Conservation (phyloP, 2,329 filamentous ascomycete genomes). For the Cladophialophora chaetospira region DNA sequence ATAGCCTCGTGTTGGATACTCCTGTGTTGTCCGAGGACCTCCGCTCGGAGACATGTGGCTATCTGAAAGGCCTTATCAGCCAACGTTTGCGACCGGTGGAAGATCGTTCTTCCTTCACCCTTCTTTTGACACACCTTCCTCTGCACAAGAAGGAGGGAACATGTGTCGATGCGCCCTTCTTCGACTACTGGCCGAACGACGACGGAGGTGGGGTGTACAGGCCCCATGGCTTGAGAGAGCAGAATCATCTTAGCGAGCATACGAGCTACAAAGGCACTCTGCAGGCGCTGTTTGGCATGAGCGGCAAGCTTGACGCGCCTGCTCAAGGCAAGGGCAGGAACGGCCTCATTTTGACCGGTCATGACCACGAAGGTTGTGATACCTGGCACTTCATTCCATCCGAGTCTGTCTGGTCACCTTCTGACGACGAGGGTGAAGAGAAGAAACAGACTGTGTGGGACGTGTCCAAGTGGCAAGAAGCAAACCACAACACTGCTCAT, state of each 20-base stretch:
- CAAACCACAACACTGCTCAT: conserved; percentile 16
- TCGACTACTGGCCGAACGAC: conserved; percentile 72
- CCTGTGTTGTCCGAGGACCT: conserved; percentile 69
- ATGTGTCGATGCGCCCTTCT: conserved; percentile 82
- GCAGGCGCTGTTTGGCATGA: conserved; percentile 81
- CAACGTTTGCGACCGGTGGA: conserved; percentile 62
- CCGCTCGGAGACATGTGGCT: conserved; percentile 75
- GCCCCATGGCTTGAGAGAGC: conserved; percentile 67
- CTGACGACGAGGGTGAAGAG: conserved; percentile 34
- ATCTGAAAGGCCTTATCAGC: conserved; percentile 62
- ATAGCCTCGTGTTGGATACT: conserved; percentile 90
- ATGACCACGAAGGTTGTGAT: conserved; percentile 95
- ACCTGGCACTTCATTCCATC: conserved; percentile 71
- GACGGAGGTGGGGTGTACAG: conserved; percentile 45
- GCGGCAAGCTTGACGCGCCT: conserved; percentile 59
- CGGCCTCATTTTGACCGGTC: conserved; percentile 84
- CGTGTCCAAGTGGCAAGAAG: conserved; percentile 9
- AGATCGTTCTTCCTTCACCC: conserved; percentile 68
- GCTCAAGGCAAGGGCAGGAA: conserved; percentile 66
- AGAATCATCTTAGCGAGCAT: conserved; percentile 80
- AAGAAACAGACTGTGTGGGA: conserved; percentile 33
- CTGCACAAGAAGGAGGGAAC: conserved; percentile 79
- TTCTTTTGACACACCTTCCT: conserved; percentile 90
- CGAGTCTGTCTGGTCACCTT: conserved; percentile 17
- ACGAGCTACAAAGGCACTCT: conserved; percentile 72